Base-by-base conservation (phyloP, 805 yeast species). In the Kazachstania bromeliacearum region DNA sequence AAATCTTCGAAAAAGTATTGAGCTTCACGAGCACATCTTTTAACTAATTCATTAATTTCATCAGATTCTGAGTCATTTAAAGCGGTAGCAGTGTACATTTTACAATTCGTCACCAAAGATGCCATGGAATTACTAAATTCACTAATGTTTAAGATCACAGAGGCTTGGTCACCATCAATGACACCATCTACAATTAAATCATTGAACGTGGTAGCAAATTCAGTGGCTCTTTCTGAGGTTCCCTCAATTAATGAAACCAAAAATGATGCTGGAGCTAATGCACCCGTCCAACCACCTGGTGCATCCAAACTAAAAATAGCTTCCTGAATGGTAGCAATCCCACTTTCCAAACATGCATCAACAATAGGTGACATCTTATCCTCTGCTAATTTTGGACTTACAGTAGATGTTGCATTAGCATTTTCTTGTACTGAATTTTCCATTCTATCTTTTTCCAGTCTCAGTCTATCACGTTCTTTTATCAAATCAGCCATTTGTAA, bases 401-500 rank as follows among this genome's bases (percentile, higher is more conserved):
- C 21, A 7, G 16, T 16, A 12, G 8, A 10, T 10, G 7, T 14
- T 6, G 26, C 25, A 4, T 20, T 19, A 9, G 12, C 15, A 7
- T 17, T 19, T 13, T 26, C 17, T 4, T 26, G 9, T 8, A 14
- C 14, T n/a, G 33, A 17, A 3, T 12, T 22, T 4, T 16, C 21
- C 12, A 36, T 48, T 75, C 81, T 37, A 59, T 63, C 38, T 77
- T 62, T 3, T 81, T 85, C 95, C 46, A 85, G 66, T 51, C 89
- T 71, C 1, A 95, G 94, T 33, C 94, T 71, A 53, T 85, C 96
- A 39, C 96, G 75, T 55, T 85, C 95, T 42, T 92, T 72, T 38
- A 87, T 87, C 48, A 85, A 68, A 48, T 85, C 95, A 1, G 95
- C 95, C 42, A 85, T 68, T 59, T 85, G 95, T 30, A 85, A 69